phyloP scores from a whole-genome alignment of 805 yeast species.

The Candida peoriensis region DNA sequence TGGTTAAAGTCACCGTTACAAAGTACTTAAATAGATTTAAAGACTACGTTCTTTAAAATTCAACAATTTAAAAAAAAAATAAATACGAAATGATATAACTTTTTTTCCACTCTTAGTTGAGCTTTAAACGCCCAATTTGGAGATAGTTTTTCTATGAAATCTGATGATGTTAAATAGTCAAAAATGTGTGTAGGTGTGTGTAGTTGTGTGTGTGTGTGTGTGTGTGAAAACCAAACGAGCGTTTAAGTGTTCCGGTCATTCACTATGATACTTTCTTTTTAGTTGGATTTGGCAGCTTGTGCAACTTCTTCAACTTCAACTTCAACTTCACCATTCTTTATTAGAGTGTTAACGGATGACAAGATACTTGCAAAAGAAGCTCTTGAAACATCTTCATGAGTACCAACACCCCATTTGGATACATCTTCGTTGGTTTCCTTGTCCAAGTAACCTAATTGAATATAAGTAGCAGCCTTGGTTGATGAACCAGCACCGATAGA shows the following conservation, averaged over 20 bases:
- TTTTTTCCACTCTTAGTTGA: too few species aligned
- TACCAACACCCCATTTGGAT: constrained; percentile 84
- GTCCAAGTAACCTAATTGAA: constrained; percentile 49
- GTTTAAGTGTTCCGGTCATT: background rate
- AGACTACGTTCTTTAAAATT: too few species aligned
- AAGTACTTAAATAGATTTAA: too few species aligned
- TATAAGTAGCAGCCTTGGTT: constrained; percentile 71
- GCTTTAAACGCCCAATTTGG: too few species aligned
- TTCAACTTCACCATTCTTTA: constrained; percentile 18
- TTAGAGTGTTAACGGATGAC: constrained; percentile 51
- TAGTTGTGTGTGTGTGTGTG: too few species aligned
- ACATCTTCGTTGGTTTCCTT: constrained; percentile 36
- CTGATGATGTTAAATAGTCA: too few species aligned
- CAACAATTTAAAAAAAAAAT: too few species aligned
- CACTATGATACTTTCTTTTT: background rate
- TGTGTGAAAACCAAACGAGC: background rate
- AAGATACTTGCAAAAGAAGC: constrained; percentile 71
- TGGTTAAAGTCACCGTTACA: too few species aligned
- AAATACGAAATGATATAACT: too few species aligned
- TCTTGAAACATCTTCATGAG: constrained; percentile 83
- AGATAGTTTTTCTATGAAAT: too few species aligned
- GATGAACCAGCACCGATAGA: constrained; percentile 67
- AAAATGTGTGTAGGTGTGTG: too few species aligned
- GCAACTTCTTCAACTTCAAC: constrained; percentile 12
- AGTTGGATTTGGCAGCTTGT: constrained; percentile 13